Evolutionary conservation across 352 stramenopile species (phyloP), one percentile per base, ranked within the genome.

Genomic region (Phytophthora pisi): DNA sequence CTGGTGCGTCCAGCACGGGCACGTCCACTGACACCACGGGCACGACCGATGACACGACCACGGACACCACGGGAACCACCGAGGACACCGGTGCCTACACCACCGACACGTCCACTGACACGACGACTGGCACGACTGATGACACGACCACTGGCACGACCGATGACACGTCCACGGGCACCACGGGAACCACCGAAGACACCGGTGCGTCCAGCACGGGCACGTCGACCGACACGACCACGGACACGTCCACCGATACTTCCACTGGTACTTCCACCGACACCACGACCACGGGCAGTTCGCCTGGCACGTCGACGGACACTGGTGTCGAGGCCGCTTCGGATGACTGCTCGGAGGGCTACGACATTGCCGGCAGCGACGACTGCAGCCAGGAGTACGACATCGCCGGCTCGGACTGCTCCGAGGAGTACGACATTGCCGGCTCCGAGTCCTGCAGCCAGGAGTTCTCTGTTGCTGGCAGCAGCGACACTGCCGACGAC

Each of bases 361-460:
- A 65, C 16, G 72, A 79, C 64, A 78, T 81, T 34, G 75, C 68
- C 36, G 66, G 66, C 15, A 64, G 51, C 0, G 70, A 82, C 0
- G 70, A 82, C 43, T 84, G 76, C 56, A 46, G 20, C 11, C 28
- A 77, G n/a, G 71, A 64, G 18, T 61, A 50, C 10, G 67, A 77
- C 31, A 67, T 77, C 1, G 70, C 70, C 3, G 63, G 61, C 23
- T 51, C 54, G 31, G 62, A 69, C 24, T 42, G 63, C 64, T 65
- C 50, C n/a, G 47, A 75, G 4, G 68, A 77, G 60, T 70, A 57
- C 20, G 66, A 76, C 36, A 57, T 79, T 6, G 66, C 70, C 9
- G 71, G 64, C 13, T 68, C 68, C 5, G 68, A 73, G 15, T 73
- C 64, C 20, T 82, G 74, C 57, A 73, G 60, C 11, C 53, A 82